Conservation (phyloP, 495 filamentous ascomycete genomes). For the Aspergillus funiculosus region DNA sequence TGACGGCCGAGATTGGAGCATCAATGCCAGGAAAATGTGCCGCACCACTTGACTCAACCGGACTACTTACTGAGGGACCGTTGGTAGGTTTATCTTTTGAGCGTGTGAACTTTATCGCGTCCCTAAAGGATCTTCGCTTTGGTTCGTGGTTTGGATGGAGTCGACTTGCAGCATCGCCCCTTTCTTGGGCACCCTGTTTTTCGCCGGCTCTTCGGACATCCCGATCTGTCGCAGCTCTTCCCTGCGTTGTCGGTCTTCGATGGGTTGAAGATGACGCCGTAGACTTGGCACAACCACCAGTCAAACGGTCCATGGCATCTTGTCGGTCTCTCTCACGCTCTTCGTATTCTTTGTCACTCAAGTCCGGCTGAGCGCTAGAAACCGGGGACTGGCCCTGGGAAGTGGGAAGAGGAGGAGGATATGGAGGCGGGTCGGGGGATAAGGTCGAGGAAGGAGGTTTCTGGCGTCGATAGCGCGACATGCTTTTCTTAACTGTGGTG, state of each 20-base stretch:
- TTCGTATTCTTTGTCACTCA: constrained; percentile 26
- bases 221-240: constrained; percentile 15
- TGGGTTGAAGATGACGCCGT: constrained; percentile 16
- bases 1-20: constrained; percentile 78
- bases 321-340: constrained; percentile 40
- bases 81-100: constrained; percentile 15
- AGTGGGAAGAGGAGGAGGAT: constrained; percentile 27
- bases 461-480: constrained; percentile 54
- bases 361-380: constrained; percentile 6
- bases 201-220: constrained; percentile 1
- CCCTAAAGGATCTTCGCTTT: constrained; percentile 17
- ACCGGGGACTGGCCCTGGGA: constrained; percentile 7
- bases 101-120: constrained; percentile 21
- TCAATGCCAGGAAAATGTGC: constrained; percentile 61
- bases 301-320: constrained; percentile 36
- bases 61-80: constrained; percentile 12
- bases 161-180: constrained; percentile 10
- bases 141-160: constrained; percentile 15
- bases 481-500: constrained; percentile 47
- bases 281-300: constrained; percentile 21
- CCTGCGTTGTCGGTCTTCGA: constrained; percentile 16
- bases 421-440: constrained; percentile 16
- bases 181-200: constrained; percentile 9
- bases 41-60: constrained; percentile 36
- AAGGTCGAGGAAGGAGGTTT: constrained; percentile 24